Base-by-base conservation (phyloP, 805 yeast species). In the Cyberlindnera euphorbiiphila region DNA sequence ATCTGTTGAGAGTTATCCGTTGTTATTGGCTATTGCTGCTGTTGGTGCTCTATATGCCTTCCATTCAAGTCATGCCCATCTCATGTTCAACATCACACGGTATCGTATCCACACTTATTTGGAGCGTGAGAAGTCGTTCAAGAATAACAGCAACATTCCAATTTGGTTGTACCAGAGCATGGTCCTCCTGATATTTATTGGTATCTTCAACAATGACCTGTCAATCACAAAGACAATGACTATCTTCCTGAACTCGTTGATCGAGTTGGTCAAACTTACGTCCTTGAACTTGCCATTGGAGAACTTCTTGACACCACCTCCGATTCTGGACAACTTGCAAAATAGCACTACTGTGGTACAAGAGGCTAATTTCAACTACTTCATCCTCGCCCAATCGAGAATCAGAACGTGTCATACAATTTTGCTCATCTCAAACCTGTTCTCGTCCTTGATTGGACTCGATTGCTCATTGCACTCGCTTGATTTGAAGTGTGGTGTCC, bases 11-110 rank as follows among this genome's bases (percentile, higher is more conserved):
- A 78, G 54, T 65, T 66, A 72, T 36, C 89, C 95, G 2, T 67
- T 89, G 31, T 57, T 86, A 6, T 64, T 88, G 37, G 77, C 94
- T 3, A 83, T 88, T 74, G 83, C 93, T 1, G 81, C 95, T 12
- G 76, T 89, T 41, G 98, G 98, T 29, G 95, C 96, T 0, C 68
- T 89, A 16, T 86, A 85, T 53, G 77, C 86, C 0, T 86, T 83
- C 61, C 88, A 84, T 52, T 83, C 87, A 22, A 64, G 80, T 25
- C 85, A 85, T 54, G 85, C 96, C 0, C 69, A 81, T 50, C 65
- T 83, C 9, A 60, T 84, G 41, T 82, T 81, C 57, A 81, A 81
- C 53, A 71, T 84, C 41, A 71, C 85, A 13, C 74, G 84, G 53
- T 74, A 66, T 38, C 75, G 81, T 46, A 75, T 83, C 39, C 86